Base-by-base conservation (phyloP, 2,329 filamentous ascomycete species). In the Eutypa lata region DNA sequence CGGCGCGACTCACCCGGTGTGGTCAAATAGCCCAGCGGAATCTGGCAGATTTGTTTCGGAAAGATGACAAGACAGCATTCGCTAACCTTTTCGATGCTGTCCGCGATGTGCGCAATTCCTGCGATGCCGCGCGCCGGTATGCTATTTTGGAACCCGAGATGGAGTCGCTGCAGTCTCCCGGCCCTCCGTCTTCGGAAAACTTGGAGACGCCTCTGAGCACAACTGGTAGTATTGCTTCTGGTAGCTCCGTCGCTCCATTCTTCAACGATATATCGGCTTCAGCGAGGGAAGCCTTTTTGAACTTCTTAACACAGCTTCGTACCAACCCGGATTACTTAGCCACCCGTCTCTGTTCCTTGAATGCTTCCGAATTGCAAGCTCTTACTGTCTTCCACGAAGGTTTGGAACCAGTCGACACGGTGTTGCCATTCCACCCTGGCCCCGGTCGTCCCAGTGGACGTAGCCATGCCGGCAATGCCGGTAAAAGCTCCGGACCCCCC, bases 321-420 rank as follows among this genome's bases (percentile, higher is more conserved):
- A 91, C 88, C 57, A 92, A 96, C 68, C 87, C 91, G 37, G 86
- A 92, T 64, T 97, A 95, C 71, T 71, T 99, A 69, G 90, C 93
- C 64, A 86, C 89, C 58, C 84, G 92, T 59, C 81, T 99, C 59
- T 86, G 85, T 68, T 85, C 83, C 63, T 77, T 99, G 60, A 86
- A 86, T 51, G 83, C 86, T 54, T 75, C 84, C 56, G 92, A 97
- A 71, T 80, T 97, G 50, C 83, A 87, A 61, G 81, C 87, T 52
- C 79, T 99, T 58, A 86, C 90, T 45, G 85, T 85, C 50, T 90
- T 90, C 59, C 88, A 92, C 69, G 87, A 90, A 67, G 83, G 84
- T 59, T 79, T 91, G 73, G 90, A 95, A 62, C 84, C 88, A 35
- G 85, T 90, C 66, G 91, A 96, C 67, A 92, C 91, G 19, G 87